Conservation (phyloP, 306 rosid species). For the Vigna angularis region DNA sequence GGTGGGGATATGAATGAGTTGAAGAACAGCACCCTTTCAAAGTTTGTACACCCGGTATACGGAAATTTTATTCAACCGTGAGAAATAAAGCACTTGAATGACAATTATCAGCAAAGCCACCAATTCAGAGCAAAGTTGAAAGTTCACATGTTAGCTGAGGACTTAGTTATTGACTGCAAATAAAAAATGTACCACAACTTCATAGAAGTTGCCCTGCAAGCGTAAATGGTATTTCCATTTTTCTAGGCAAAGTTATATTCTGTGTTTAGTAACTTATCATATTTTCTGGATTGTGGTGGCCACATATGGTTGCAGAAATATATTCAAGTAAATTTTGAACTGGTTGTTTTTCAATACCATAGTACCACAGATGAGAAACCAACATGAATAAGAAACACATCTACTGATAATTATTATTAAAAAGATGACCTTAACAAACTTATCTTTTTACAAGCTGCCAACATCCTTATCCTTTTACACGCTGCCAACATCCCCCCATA, state of each 20-base stretch:
- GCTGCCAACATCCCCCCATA: conserved; percentile 47
- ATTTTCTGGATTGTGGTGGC: conserved; percentile 8
- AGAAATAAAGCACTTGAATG: conserved; percentile 20
- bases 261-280: not conserved
- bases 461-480: conserved; percentile 52
- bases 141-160: not conserved
- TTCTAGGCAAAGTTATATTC: conserved; percentile 3
- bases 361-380: conserved; percentile 17
- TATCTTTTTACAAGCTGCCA: conserved; percentile 51
- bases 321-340: not conserved
- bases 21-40: conserved; percentile 28
- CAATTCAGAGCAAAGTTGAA: conserved; percentile 17
- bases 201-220: conserved; percentile 18
- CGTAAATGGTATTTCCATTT: conserved; percentile 17
- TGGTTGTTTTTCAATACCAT: conserved; percentile 8
- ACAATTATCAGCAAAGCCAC: conserved; percentile 16
- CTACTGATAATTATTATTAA: conserved; percentile 37
- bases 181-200: not conserved
- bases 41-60: not conserved
- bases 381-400: conserved; percentile 35
- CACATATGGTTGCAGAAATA: conserved; percentile 9
- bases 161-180: conserved; percentile 38
- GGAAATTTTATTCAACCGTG: conserved; percentile 21
- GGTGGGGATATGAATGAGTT: conserved; percentile 22
- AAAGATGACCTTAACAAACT: conserved; percentile 31